Conservation (phyloP, 2,329 filamentous ascomycete species). For the Exophiala mesophila region DNA sequence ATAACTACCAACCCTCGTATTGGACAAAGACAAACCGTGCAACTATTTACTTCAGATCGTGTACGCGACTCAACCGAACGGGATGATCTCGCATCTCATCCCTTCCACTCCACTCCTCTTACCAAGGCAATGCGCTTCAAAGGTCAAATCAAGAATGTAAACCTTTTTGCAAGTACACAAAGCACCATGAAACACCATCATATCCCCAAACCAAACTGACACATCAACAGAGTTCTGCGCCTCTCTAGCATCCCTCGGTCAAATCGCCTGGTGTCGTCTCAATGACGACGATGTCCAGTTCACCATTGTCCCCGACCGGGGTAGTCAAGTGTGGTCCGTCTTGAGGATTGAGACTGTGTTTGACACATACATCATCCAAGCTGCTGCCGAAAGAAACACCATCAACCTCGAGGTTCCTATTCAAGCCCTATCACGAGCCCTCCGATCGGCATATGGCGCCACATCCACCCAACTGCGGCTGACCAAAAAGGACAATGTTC, state of each 20-base stretch:
- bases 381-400: constrained; percentile 73
- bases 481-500: constrained; percentile 85
- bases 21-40: no score
- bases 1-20: no score
- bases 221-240: constrained; percentile 52
- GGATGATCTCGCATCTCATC: no score
- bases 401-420: constrained; percentile 96
- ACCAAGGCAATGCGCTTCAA: constrained; percentile 49
- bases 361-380: constrained; percentile 82
- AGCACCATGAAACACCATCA: background rate
- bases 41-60: no score
- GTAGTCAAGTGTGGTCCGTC: constrained; percentile 93
- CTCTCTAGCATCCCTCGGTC: constrained; percentile 63
- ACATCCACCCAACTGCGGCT: constrained; percentile 78
- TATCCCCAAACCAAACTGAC: constrained; percentile 15
- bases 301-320: constrained; percentile 90
- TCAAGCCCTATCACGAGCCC: constrained; percentile 79
- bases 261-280: constrained; percentile 85
- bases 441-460: constrained; percentile 79
- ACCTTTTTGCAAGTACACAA: constrained; percentile 49
- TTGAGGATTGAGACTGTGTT: constrained; percentile 73
- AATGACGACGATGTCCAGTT: constrained; percentile 85
- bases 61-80: no score
- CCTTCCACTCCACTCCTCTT: no score
- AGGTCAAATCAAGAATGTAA: constrained; percentile 48